Evolutionary conservation across 345 rosid genomes (phyloP).

Genomic region (Salix brachista): DNA sequence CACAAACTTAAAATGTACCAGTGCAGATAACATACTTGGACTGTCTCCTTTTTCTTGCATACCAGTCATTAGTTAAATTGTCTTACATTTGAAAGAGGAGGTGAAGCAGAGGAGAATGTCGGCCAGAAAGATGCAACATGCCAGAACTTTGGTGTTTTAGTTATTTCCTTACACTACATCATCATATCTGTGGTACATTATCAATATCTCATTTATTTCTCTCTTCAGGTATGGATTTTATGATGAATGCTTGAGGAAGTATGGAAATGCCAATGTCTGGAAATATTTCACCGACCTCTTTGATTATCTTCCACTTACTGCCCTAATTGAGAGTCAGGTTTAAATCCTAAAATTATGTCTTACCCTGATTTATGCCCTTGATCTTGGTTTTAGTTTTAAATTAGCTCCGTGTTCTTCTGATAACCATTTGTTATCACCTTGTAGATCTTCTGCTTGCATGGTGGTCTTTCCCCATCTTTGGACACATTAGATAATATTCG

Average conservation of each 20-base stretch:
- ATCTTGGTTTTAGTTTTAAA: neutral
- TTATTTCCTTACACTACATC: neutral
- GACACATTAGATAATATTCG: slow-evolving; percentile 36
- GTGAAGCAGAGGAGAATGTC: neutral
- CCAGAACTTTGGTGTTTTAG: neutral
- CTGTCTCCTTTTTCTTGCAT: neutral
- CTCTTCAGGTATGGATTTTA: slow-evolving; percentile 34
- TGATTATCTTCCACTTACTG: slow-evolving; percentile 36
- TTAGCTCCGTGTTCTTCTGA: slow-evolving; percentile 7
- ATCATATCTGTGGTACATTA: neutral
- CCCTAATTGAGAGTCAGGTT: slow-evolving; percentile 34
- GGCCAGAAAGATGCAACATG: neutral
- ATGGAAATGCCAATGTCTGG: slow-evolving; percentile 41
- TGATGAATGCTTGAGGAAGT: slow-evolving; percentile 34
- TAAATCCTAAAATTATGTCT: neutral
- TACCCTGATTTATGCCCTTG: neutral
- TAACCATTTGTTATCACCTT: slow-evolving; percentile 2
- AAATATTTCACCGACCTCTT: slow-evolving; percentile 37
- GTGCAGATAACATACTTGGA: neutral
- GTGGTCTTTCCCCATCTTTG: slow-evolving; percentile 38
- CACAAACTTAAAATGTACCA: neutral
- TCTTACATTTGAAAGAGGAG: neutral
- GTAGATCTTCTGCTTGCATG: slow-evolving; percentile 37
- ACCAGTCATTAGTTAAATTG: neutral
- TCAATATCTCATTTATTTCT: neutral